A percentile compares a stretch with the other conserved stretches of the same genome.
Conservation (phyloP, 345 rosid genomes). For the Salix caprea region DNA sequence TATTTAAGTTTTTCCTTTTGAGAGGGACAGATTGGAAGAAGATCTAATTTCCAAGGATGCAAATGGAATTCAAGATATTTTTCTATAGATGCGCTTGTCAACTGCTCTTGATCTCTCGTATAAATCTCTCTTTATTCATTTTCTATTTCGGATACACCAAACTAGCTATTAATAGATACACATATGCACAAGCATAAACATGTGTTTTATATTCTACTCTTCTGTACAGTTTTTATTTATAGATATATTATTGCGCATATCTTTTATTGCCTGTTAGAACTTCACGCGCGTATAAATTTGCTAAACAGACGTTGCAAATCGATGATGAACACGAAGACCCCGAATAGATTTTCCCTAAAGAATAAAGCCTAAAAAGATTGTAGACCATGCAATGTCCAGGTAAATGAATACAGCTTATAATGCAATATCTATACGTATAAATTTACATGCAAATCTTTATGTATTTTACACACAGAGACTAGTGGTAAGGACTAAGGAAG, state of each 20-base stretch:
- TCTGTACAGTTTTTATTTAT: background rate
- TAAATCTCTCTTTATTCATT: background rate
- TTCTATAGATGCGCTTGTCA: slow-evolving; percentile 13
- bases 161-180: background rate
- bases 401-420: no score
- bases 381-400: no score
- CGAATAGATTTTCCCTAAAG: background rate
- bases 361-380: background rate
- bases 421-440: background rate
- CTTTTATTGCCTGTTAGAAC: background rate
- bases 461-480: background rate
- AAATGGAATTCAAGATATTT: slow-evolving; percentile 2
- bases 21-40: slow-evolving; percentile 25
- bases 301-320: background rate
- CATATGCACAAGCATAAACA: background rate
- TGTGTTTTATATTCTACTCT: background rate
- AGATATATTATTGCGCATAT: background rate
- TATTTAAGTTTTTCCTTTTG: background rate
- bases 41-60: slow-evolving; percentile 21
- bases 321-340: background rate
- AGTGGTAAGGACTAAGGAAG: background rate
- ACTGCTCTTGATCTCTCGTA: background rate
- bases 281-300: background rate
- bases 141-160: background rate
- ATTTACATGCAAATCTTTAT: background rate